Evolutionary conservation across 148 eudicot genomes (phyloP), one percentile per base, ranked within the genome.

Genomic region (Selenicereus undatus): DNA sequence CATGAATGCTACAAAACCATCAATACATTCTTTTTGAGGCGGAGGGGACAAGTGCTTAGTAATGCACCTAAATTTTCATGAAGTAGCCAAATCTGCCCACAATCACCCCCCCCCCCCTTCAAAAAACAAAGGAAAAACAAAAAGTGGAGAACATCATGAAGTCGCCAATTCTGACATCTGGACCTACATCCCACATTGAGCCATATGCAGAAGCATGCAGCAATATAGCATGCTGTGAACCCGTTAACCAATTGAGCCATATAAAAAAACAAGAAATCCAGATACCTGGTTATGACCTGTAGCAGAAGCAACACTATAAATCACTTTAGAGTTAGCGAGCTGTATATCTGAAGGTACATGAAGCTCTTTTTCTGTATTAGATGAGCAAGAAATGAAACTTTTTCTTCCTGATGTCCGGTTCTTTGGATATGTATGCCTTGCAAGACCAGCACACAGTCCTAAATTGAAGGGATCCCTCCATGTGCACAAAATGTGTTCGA

Each of bases 281-380:
- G 42, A 11, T 81, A 91, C 98, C 96, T 95, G 83, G 86, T 93
- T 95, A 85, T 95, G 98, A 79, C 97, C 97, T 79, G 87, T 85
- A 70, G 98, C 98, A 80, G 98, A 82, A 84, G 98, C 95, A 45
- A 93, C 88, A 76, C 93, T 85, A 75, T 89, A 95, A 75, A 95
- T 85, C 17, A 95, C 87, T 88, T 89, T 91, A 72, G 94, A 88
- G 82, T 75, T 75, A 29, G 79, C 82, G 75, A 88, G 75, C 71
- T 84, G 82, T n/a, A 88, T 32, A 78, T 68, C 76, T 24, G 84
- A 79, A 78, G 87, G 83, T 60, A 87, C 21, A 76, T 50, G 26
- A 0, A 79, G 87, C 81, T 84, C 88, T 51, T 86, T 85, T 50
- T 80, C 85, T 24, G 71, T 14, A 75, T 82, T 86, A 79, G 27